Evolutionary conservation across 768 basidiomycete species (phyloP).

Genomic region (Psilocybe tampanensis): DNA sequence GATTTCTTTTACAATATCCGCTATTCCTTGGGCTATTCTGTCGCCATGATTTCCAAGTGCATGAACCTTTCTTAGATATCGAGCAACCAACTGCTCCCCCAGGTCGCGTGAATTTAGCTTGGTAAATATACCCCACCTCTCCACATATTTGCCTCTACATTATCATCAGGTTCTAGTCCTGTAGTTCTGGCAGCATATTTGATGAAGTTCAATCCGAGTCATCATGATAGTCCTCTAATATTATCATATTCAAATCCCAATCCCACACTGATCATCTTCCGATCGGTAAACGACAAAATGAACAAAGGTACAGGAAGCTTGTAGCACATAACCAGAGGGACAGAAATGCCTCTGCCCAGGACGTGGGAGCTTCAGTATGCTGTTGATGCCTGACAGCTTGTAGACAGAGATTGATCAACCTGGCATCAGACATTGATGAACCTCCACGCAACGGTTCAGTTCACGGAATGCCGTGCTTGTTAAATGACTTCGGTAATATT

Average conservation of each 20-base stretch:
- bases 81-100: too few relatives aligned
- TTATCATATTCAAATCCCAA: neutral
- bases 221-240: neutral
- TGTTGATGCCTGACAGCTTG: too few relatives aligned
- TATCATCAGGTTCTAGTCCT: too few relatives aligned
- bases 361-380: neutral
- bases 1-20: too few relatives aligned
- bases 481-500: neutral
- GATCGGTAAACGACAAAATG: neutral
- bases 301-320: neutral
- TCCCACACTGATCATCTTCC: neutral
- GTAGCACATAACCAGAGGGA: neutral
- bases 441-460: neutral
- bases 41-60: too few relatives aligned
- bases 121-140: too few relatives aligned
- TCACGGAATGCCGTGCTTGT: neutral
- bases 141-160: too few relatives aligned
- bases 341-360: neutral
- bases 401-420: neutral
- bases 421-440: neutral
- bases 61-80: too few relatives aligned
- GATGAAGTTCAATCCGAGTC: too few relatives aligned
- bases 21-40: too few relatives aligned
- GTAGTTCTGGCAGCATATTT: too few relatives aligned
- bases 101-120: too few relatives aligned